These are phyloP conservation scores for Gamsiella multidivaricata DNA, from an alignment of 192 early-diverging fungal species.

Conservation along the genomic window DNA sequence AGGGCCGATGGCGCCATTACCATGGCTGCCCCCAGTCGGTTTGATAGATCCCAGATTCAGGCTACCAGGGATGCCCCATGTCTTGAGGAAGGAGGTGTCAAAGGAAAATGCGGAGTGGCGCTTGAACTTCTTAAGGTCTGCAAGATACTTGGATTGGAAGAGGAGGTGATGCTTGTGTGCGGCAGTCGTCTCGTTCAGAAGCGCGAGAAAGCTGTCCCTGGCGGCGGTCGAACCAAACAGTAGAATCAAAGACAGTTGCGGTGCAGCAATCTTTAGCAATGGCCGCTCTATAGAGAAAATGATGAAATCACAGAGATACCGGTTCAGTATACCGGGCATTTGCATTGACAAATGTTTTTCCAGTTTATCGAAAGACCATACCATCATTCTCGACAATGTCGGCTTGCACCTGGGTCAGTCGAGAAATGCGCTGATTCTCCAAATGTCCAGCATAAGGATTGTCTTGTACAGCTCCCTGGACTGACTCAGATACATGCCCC, in stretches of 20 bases:
- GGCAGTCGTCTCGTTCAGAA: slow-evolving; percentile 25
- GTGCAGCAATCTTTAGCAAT: slow-evolving; percentile 23
- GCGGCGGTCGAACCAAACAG: slow-evolving; percentile 17
- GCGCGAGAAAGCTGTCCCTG: slow-evolving; percentile 20
- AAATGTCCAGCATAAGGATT: slow-evolving; percentile 48
- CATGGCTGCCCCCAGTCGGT: slow-evolving; percentile 1
- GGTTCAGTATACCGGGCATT: background rate
- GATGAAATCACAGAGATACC: background rate
- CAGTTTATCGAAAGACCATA: too few relatives aligned
- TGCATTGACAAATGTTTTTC: background rate
- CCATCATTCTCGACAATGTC: slow-evolving; percentile 33
- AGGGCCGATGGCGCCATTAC: slow-evolving; percentile 7
- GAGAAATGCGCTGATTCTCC: slow-evolving; percentile 37
- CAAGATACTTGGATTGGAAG: slow-evolving; percentile 49
- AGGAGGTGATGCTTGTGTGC: slow-evolving; percentile 49
- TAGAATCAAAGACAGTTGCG: slow-evolving; percentile 13
- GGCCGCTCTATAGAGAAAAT: slow-evolving; percentile 18
- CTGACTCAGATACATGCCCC: too few relatives aligned
- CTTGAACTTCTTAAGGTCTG: slow-evolving; percentile 51
- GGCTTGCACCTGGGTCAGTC: slow-evolving; percentile 42
- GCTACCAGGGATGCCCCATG: slow-evolving; percentile 41
- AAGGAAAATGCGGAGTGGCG: slow-evolving; percentile 50
- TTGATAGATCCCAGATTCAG: slow-evolving; percentile 41
- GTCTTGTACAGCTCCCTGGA: background rate
- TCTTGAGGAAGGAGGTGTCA: slow-evolving; percentile 51